phyloP scores from a whole-genome alignment of 2,329 filamentous ascomycete genomes.

The Coniochaeta sp. region DNA sequence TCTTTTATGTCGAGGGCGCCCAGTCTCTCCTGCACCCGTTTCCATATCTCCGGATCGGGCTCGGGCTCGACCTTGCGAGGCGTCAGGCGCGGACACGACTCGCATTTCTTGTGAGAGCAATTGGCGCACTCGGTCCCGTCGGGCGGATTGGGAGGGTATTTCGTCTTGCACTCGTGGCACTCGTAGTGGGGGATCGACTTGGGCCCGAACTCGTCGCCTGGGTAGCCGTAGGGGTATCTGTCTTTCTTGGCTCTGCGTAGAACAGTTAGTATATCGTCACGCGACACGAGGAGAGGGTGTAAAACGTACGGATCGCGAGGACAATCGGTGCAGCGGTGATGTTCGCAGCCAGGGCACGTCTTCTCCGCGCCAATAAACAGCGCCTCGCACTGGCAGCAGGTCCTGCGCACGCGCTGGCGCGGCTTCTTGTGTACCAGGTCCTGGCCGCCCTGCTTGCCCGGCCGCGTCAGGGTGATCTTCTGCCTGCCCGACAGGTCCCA shows the following conservation, averaged over 20 bases:
- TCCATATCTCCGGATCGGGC: conserved; percentile 54
- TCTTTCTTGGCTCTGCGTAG: conserved; percentile 53
- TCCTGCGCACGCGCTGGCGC: conserved; percentile 66
- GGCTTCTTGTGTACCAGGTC: conserved; percentile 67
- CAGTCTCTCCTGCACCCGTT: conserved; percentile 49
- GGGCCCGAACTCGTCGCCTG: conserved; percentile 53
- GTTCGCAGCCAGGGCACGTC: conserved; percentile 61
- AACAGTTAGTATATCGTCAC: conserved; percentile 8
- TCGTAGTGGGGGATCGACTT: conserved; percentile 45
- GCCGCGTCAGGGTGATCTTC: conserved; percentile 51
- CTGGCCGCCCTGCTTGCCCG: conserved; percentile 59
- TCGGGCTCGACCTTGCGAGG: conserved; percentile 54
- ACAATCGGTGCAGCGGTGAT: conserved; percentile 72
- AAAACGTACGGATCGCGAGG: conserved; percentile 72
- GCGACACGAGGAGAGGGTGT: too few relatives aligned
- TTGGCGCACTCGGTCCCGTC: conserved; percentile 49
- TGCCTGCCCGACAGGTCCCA: conserved; percentile 39
- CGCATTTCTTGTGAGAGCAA: conserved; percentile 55
- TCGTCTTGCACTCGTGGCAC: conserved; percentile 57
- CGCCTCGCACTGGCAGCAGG: conserved; percentile 66
- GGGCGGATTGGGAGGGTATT: conserved; percentile 44
- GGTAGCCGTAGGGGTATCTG: conserved; percentile 65
- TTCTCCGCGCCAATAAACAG: conserved; percentile 54
- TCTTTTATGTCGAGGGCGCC: conserved; percentile 13
- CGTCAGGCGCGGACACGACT: conserved; percentile 49